A percentile compares a stretch with the other conserved stretches of the same genome.
Conservation (phyloP, 2,329 filamentous ascomycete species). For the Aspergillus udagawae region DNA sequence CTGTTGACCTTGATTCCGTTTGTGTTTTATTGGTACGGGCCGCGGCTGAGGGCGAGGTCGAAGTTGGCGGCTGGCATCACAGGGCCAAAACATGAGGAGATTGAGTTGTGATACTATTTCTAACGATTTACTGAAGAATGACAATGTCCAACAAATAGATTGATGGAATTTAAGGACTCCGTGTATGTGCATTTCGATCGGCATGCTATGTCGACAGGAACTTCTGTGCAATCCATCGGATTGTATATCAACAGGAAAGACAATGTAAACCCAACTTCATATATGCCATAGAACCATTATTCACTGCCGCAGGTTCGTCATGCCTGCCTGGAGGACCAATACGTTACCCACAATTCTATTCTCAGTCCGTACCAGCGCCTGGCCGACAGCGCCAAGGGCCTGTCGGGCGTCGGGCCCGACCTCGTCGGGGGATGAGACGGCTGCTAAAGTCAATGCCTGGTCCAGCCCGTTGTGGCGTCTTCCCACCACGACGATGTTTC, state of each 20-base stretch:
- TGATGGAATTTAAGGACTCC: no score
- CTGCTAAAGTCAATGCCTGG: slow-evolving; percentile 1
- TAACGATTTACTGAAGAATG: no score
- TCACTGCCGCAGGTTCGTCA: not conserved
- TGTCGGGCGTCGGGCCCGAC: slow-evolving; percentile 27
- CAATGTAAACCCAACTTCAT: not conserved
- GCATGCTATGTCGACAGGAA: no score
- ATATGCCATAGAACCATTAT: not conserved
- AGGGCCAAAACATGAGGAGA: not conserved
- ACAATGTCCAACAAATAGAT: no score
- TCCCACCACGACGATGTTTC: slow-evolving; percentile 67
- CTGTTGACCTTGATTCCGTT: slow-evolving; percentile 28
- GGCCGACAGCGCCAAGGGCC: slow-evolving; percentile 32
- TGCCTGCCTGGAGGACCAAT: slow-evolving; percentile 64
- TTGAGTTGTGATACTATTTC: not conserved
- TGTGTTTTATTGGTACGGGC: slow-evolving; percentile 27
- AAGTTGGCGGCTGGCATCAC: slow-evolving; percentile 20
- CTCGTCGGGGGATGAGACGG: slow-evolving; percentile 33
- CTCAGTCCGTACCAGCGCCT: slow-evolving; percentile 50
- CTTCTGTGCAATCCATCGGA: no score
- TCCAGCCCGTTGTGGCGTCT: slow-evolving; percentile 35
- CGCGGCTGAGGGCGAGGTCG: slow-evolving; percentile 26
- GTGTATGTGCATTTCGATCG: no score
- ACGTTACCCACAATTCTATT: slow-evolving; percentile 62
- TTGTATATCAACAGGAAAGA: not conserved